Base-by-base conservation (phyloP, 345 rosid genomes). In the Aquilaria malaccensis region DNA sequence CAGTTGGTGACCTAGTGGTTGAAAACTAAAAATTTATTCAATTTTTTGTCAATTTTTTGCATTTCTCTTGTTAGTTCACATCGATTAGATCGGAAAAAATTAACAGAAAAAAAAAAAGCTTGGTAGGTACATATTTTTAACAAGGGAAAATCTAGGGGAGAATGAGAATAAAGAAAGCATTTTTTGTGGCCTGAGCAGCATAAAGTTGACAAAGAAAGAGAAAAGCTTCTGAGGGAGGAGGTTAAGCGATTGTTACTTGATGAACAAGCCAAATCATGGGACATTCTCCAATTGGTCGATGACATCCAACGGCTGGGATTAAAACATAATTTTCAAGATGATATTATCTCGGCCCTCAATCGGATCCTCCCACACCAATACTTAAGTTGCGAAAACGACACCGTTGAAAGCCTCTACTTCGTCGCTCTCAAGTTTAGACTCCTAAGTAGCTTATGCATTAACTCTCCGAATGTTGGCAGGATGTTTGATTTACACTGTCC, bases 251-350 rank as follows among this genome's bases (percentile, higher is more conserved):
- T 54, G 50, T 45, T 80, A 3, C 48, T 54, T 3, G 56, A 52
- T 29, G 71, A 56, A 54, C 55, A 30, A 10, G 67, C 45, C 11
- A 62, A 70, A 9, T 2, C 63, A 31, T 6, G 63, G 59, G 10
- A 11, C 50, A 15, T 61, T 10, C 72, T 83, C 50, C 69, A 70
- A 59, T 10, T 74, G 66, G 72, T 83, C 30, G 85, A 83, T 52
- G 81, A 74, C 48, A 62, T 83, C 33, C 75, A 78, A 55, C 66
- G 83, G 49, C 31, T 76, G 56, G 85, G 85, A 0, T 63, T 83
- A 47, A 60, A 69, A 1, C 32, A 76, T 15, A 67, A 73, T 2
- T 78, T 83, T 14, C 45, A 76, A 31, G 59, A 22, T 10, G 85
- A 74, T 52, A 76, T 78, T 55, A 30, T 6, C 33, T 55, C 3